phyloP scores from a whole-genome alignment of 129 eudicot species.

The Smallanthus sonchifolius region DNA sequence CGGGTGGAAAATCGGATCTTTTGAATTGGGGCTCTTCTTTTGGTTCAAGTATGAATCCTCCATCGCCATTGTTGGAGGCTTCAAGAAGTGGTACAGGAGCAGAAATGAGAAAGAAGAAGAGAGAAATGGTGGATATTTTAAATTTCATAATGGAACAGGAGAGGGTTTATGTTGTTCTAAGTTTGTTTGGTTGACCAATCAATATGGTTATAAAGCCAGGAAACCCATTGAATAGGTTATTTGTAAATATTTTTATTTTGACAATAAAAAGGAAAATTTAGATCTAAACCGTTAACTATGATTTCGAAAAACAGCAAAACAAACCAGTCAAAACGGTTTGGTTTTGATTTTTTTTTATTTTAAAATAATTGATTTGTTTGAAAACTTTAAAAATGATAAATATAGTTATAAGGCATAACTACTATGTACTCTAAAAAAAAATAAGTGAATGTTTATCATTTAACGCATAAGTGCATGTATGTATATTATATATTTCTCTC shows the following conservation, averaged over 20 bases:
- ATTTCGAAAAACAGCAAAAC: too few species aligned
- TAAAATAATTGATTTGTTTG: too few species aligned
- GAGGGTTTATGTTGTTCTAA: not conserved
- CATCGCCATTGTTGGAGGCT: slow-evolving; percentile 13
- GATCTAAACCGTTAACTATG: too few species aligned
- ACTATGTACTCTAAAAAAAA: too few species aligned
- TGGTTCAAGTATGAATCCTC: not conserved
- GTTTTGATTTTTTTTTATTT: too few species aligned
- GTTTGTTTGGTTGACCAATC: not conserved
- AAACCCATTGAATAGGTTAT: not conserved
- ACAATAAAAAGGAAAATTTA: too few species aligned
- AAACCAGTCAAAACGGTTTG: too few species aligned
- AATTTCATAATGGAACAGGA: not conserved
- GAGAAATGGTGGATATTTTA: not conserved
- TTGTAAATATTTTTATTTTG: not conserved
- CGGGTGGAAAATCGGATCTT: slow-evolving; percentile 65
- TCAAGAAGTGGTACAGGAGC: slow-evolving; percentile 9
- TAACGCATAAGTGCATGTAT: too few species aligned
- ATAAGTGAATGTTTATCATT: too few species aligned
- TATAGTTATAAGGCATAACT: too few species aligned
- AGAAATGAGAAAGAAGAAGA: slow-evolving; percentile 20
- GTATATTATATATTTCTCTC: too few species aligned
- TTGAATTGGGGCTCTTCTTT: slow-evolving; percentile 12
- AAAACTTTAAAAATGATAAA: too few species aligned
- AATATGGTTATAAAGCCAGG: not conserved